Percentiles rank a stretch among this genome's conserved stretches.
These are phyloP conservation scores for Microdochium nivale DNA, from an alignment of 2,329 filamentous ascomycete species.

Conservation along the genomic window DNA sequence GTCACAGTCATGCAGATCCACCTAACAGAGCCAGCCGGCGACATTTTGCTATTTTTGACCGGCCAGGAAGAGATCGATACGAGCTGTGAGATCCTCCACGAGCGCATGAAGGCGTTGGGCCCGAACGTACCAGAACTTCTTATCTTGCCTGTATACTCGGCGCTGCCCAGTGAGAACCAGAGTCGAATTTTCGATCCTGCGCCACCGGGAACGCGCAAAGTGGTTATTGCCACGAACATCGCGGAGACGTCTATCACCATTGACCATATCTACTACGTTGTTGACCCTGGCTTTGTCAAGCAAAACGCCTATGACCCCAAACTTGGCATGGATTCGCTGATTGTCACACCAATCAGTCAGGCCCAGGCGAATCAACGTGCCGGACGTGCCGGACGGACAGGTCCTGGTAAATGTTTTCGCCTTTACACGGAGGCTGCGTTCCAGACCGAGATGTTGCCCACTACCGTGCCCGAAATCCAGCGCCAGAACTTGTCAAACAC, in stretches of 20 bases:
- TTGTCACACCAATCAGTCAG: slow-evolving; percentile 93
- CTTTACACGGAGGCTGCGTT: slow-evolving; percentile 93
- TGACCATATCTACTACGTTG: slow-evolving; percentile 93
- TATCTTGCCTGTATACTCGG: slow-evolving; percentile 93
- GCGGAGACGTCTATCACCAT: slow-evolving; percentile 98
- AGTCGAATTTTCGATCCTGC: slow-evolving; percentile 92
- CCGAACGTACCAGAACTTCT: slow-evolving; percentile 85
- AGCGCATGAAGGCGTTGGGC: slow-evolving; percentile 92
- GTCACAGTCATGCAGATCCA: slow-evolving; percentile 98
- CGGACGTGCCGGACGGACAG: slow-evolving; percentile 86
- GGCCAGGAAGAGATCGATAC: slow-evolving; percentile 98
- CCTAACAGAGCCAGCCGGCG: slow-evolving; percentile 80
- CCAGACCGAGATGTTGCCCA: slow-evolving; percentile 94
- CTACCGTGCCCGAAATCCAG: slow-evolving; percentile 93
- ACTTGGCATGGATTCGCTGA: slow-evolving; percentile 92
- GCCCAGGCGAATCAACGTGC: slow-evolving; percentile 93
- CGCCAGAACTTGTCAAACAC: slow-evolving; percentile 86
- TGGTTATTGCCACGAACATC: slow-evolving; percentile 97
- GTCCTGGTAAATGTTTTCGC: slow-evolving; percentile 91
- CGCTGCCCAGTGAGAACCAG: slow-evolving; percentile 87
- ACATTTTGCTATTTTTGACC: slow-evolving; percentile 94
- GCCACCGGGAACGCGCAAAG: slow-evolving; percentile 76
- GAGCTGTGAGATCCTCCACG: slow-evolving; percentile 81
- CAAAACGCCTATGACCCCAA: slow-evolving; percentile 97
- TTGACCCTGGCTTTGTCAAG: slow-evolving; percentile 96